Percentiles rank a stretch among this genome's conserved stretches.
phyloP scores from a whole-genome alignment of 2,329 filamentous ascomycete genomes.

The Beauveria sp. region DNA sequence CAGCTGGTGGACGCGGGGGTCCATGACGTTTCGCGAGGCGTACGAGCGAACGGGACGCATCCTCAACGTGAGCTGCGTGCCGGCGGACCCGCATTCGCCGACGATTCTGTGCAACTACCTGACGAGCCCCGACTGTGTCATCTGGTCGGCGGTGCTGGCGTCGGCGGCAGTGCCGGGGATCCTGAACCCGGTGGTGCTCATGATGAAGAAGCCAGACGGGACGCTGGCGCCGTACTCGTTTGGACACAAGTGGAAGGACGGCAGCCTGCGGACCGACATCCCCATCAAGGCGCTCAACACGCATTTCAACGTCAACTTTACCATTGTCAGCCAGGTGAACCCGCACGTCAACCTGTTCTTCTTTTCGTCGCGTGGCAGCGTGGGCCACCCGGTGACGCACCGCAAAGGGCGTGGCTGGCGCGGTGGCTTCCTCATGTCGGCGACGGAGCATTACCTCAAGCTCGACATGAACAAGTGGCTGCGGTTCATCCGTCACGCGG shows the following conservation, averaged over 20 bases:
- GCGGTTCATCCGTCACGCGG: slow-evolving; percentile 84
- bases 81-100: slow-evolving; percentile 87
- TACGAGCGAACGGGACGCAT: slow-evolving; percentile 91
- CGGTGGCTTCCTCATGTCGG: slow-evolving; percentile 87
- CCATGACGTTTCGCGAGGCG: slow-evolving; percentile 89
- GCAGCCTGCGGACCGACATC: slow-evolving; percentile 87
- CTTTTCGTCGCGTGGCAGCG: slow-evolving; percentile 87
- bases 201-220: slow-evolving; percentile 77
- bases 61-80: slow-evolving; percentile 91
- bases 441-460: slow-evolving; percentile 90
- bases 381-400: slow-evolving; percentile 90
- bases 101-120: slow-evolving; percentile 93
- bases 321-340: slow-evolving; percentile 82
- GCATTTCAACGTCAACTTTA: slow-evolving; percentile 98
- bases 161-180: slow-evolving; percentile 95
- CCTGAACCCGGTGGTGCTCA: slow-evolving; percentile 86
- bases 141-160: slow-evolving; percentile 93
- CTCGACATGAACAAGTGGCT: slow-evolving; percentile 97
- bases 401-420: slow-evolving; percentile 91
- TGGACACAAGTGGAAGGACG: slow-evolving; percentile 99
- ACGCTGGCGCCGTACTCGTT: slow-evolving; percentile 85
- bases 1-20: slow-evolving; percentile 85
- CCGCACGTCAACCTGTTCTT: slow-evolving; percentile 99
- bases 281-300: slow-evolving; percentile 89
- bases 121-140: slow-evolving; percentile 91